phyloP scores from a whole-genome alignment of 2,329 filamentous ascomycete genomes.

The Diaporthe humulicola region DNA sequence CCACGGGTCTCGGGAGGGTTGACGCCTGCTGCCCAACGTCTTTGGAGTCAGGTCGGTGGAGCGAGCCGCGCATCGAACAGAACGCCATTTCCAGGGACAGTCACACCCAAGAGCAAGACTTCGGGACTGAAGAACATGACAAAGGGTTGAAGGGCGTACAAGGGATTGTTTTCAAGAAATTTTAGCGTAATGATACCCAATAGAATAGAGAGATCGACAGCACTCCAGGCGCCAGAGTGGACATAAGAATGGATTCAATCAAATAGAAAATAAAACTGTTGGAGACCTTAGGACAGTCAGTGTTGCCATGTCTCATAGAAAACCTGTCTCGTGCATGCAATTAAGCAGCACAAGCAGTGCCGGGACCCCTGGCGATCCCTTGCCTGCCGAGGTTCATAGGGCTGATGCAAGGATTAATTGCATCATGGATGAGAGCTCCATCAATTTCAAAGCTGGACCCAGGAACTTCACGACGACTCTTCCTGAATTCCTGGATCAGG shows the following conservation, averaged over 20 bases:
- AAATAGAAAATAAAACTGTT: not conserved
- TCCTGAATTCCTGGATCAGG: not conserved
- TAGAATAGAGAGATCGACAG: slow-evolving; percentile 32
- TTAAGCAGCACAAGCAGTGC: not conserved
- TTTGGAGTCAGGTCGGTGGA: slow-evolving; percentile 73
- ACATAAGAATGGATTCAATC: not conserved
- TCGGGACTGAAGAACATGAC: slow-evolving; percentile 52
- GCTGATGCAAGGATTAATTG: slow-evolving; percentile 39
- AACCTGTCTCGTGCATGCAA: slow-evolving; percentile 2
- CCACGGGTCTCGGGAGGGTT: slow-evolving; percentile 69
- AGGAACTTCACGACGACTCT: not conserved
- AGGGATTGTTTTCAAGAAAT: not conserved
- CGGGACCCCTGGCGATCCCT: slow-evolving; percentile 12
- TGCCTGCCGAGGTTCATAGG: slow-evolving; percentile 38
- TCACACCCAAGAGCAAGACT: slow-evolving; percentile 55
- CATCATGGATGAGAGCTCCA: slow-evolving; percentile 38
- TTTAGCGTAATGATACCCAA: slow-evolving; percentile 37
- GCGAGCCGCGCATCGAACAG: slow-evolving; percentile 49
- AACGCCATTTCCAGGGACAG: slow-evolving; percentile 56
- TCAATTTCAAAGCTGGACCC: slow-evolving; percentile 19
- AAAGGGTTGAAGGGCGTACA: slow-evolving; percentile 44
- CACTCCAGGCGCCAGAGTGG: not conserved
- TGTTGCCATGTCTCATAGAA: not conserved
- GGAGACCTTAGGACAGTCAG: not conserved
- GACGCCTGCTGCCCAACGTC: slow-evolving; percentile 80